Conservation (phyloP, 2,329 filamentous ascomycete species). For the Basipetospora chlamydospora region DNA sequence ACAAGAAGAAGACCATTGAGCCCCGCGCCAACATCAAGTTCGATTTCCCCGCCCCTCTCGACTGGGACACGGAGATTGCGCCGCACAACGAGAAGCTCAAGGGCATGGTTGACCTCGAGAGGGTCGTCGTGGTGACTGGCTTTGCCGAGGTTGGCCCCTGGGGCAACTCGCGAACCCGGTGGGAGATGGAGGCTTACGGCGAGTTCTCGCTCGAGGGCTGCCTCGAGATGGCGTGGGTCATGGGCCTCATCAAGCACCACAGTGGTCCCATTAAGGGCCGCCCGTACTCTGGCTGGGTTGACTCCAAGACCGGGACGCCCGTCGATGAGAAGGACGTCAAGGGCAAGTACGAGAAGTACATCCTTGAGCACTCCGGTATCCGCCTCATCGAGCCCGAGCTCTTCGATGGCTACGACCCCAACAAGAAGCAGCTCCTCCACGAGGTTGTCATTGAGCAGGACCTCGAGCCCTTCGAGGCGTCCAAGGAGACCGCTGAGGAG, state of each 20-base stretch:
- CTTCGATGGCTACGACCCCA: slow-evolving; percentile 92
- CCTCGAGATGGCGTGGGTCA: slow-evolving; percentile 99
- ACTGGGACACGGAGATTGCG: slow-evolving; percentile 84
- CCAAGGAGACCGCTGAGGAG: slow-evolving; percentile 92
- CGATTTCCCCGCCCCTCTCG: slow-evolving; percentile 77
- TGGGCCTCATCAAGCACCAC: slow-evolving; percentile 98
- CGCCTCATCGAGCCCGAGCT: slow-evolving; percentile 95
- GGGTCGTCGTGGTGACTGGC: slow-evolving; percentile 93
- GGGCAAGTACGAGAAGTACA: slow-evolving; percentile 90
- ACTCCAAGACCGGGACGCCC: slow-evolving; percentile 83
- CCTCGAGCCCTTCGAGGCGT: slow-evolving; percentile 89
- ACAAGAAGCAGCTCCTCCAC: slow-evolving; percentile 96
- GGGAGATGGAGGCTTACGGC: slow-evolving; percentile 98
- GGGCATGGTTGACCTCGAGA: slow-evolving; percentile 97
- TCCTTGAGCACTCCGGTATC: slow-evolving; percentile 92
- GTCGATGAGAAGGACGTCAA: slow-evolving; percentile 98
- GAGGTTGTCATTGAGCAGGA: slow-evolving; percentile 97
- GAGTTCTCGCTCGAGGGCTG: slow-evolving; percentile 96
- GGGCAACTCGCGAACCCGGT: slow-evolving; percentile 95
- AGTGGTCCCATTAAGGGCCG: slow-evolving; percentile 93
- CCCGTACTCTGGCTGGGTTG: slow-evolving; percentile 93
- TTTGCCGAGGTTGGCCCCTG: slow-evolving; percentile 94
- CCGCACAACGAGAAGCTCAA: slow-evolving; percentile 79
- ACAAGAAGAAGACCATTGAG: slow-evolving; percentile 87
- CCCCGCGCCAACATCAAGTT: slow-evolving; percentile 97